Percentiles rank a stretch among this genome's conserved stretches.
phyloP scores from a whole-genome alignment of 148 eudicot genomes.

The Rhododendron henanense region DNA sequence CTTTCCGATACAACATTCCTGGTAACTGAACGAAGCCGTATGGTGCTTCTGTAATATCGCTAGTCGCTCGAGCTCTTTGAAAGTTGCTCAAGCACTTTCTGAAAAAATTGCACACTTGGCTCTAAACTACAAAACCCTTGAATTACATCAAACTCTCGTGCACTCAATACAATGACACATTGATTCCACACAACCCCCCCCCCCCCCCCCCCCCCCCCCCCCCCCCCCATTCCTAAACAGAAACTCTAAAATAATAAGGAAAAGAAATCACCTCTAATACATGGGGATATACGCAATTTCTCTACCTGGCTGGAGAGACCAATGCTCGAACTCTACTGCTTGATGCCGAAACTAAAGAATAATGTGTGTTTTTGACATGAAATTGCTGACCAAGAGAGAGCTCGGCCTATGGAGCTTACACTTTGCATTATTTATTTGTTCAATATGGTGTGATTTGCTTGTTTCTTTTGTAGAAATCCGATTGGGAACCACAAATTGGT shows the following conservation, averaged over 20 bases:
- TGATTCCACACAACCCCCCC: no score
- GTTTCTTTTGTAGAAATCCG: neutral
- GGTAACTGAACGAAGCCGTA: neutral
- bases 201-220: neutral
- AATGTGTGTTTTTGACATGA: neutral
- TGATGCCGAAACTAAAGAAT: no score
- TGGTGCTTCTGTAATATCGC: neutral
- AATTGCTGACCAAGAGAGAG: neutral
- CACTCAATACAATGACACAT: neutral
- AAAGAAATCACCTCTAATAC: neutral
- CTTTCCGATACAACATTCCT: no score
- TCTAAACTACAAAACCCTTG: neutral
- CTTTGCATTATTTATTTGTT: neutral
- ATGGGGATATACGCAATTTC: neutral
- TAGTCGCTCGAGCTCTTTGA: neutral
- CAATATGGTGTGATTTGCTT: neutral
- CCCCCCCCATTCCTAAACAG: neutral
- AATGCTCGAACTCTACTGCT: no score
- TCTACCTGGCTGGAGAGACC: neutral
- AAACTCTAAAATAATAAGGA: neutral
- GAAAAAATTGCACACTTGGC: neutral
- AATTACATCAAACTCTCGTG: neutral
- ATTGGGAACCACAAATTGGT: neutral
- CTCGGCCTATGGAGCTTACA: neutral
- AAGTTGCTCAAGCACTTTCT: neutral